Base-by-base conservation (phyloP, 2,329 filamentous ascomycete species). In the Aspergillus tubingensis region DNA sequence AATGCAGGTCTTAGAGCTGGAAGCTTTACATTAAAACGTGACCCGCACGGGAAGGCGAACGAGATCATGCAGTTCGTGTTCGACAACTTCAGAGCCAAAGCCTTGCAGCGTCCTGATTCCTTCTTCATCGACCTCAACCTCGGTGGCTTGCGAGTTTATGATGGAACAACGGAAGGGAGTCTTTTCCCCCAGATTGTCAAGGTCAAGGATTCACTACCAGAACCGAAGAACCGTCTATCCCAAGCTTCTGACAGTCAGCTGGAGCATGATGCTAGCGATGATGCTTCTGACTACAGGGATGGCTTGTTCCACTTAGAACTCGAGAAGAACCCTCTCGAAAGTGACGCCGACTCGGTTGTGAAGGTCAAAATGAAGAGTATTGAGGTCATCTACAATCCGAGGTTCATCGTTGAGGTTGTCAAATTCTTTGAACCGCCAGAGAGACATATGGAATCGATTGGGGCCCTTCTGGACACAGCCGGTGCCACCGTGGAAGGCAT, bases 351-450 rank as follows among this genome's bases (percentile, higher is more conserved):
- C 70, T 89, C 96, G 21, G 92, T 92, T 6, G 81, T 99, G 36
- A 93, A 89, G 2, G 89, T 94, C 69, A 97, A 96, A 76, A 80
- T 99, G 67, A 97, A 96, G 76, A 95, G 93, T 48, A 88, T 99
- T 67, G 96, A 99, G 74, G 90, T 99, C 57, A 92, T 99, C 23
- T 99, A 96, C 85, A 99, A 99, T 69, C 95, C 96, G 1, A 91
- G 89, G 65, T 96, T 98, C 67, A 84, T 98, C 0, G 88, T 96
- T 5, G 93, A 95, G 52, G 87, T 98, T 41, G 91, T 89, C 56
- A 92, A 92, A 68, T 99, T 99, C 80, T 99, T 99, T 81, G 90
- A 94, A 64, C 95, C 95, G 0, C 96, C 95, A 0, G 93, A 97
- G 74, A 86, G 93, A 54, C 96, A 99, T 73, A 97, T 99, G 93